Evolutionary conservation across 768 basidiomycete species (phyloP), one percentile per base, ranked within the genome.

Genomic region (Xerocomellus amylosporus): DNA sequence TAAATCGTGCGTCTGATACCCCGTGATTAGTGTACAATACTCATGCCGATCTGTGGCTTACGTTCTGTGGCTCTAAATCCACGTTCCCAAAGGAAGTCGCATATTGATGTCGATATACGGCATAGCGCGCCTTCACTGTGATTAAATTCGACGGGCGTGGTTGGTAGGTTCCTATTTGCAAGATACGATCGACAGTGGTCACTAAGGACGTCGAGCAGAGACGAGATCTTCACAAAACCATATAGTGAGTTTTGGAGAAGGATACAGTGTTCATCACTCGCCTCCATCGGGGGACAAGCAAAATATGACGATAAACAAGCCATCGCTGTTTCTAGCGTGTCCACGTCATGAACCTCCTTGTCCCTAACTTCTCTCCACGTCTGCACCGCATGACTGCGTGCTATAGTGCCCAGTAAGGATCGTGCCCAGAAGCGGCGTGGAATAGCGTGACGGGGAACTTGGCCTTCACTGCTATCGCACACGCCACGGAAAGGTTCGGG

Each of bases 231-330:
- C 14, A 54, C 4, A 30, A 49, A 43, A 12, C 17, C 10, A 20
- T 19, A 30, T 2, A 5, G 26, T 58, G 34, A 54, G 46, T 17
- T 20, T 40, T 7, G 10, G 33, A 4, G 40, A 42, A n/a, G 24
- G 31, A 48, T 24, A 13, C 17, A 37, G 39, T 28, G 17, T 14
- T 15, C 9, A 41, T 43, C 7, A 59, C 74, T 53, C 48, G 80
- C 84, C 66, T 77, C 70, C 41, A 68, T 63, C 2, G 75, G 72
- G 3, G 77, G 72, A 28, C 68, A 68, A 38, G 78, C 78, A 60
- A 77, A 80, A 62, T 83, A 83, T 9, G 77, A 75, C 5, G 84
- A 84, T 20, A 84, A 60, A 8, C 73, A 74, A n/a, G 74, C 72
- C 40, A 84, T 72, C 15, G 77, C 75, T 22, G 71, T 68, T 55